Evolutionary conservation across 192 early-diverging fungal genomes (phyloP).

Genomic region (Coemansia biformis): DNA sequence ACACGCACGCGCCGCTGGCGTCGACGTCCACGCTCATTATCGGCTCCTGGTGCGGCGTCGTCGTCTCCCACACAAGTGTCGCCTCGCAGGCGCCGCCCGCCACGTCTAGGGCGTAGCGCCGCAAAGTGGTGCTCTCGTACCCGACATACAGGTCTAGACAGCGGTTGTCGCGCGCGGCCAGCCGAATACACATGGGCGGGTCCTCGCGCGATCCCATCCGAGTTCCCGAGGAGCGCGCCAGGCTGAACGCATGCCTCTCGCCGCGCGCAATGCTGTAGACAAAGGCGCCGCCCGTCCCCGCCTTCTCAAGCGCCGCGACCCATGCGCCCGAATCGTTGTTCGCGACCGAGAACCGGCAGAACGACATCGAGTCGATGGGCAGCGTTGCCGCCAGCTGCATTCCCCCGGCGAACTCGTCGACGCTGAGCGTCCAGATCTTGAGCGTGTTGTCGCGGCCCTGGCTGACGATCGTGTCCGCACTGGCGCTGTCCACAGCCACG

Average conservation of each 20-base stretch:
- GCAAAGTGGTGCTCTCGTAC: conserved; percentile 39
- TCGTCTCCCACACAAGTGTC: background rate
- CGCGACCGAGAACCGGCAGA: conserved; percentile 32
- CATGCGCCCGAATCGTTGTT: conserved; percentile 2
- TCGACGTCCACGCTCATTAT: conserved; percentile 34
- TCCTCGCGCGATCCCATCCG: conserved; percentile 24
- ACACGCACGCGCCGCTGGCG: conserved; percentile 4
- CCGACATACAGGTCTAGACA: conserved; percentile 21
- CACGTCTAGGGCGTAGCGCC: conserved; percentile 13
- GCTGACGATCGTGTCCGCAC: conserved; percentile 21
- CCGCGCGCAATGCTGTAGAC: conserved; percentile 10
- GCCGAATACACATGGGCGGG: conserved; percentile 35
- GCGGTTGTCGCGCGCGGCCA: background rate
- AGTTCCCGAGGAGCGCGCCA: conserved; percentile 20
- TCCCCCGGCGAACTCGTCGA: conserved; percentile 21
- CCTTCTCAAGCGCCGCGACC: conserved; percentile 22
- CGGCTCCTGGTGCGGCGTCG: conserved; percentile 33
- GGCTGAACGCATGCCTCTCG: conserved; percentile 3
- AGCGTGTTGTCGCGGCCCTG: conserved; percentile 49
- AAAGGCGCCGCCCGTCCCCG: conserved; percentile 18
- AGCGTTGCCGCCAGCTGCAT: conserved; percentile 8
- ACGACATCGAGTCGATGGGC: conserved; percentile 41
- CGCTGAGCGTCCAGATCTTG: conserved; percentile 23
- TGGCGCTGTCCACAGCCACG: conserved; percentile 16
- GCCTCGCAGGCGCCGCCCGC: background rate